Evolutionary conservation across 371 early-diverging fungal genomes (phyloP), one percentile per base, ranked within the genome.

Genomic region (Mortierella sp.): DNA sequence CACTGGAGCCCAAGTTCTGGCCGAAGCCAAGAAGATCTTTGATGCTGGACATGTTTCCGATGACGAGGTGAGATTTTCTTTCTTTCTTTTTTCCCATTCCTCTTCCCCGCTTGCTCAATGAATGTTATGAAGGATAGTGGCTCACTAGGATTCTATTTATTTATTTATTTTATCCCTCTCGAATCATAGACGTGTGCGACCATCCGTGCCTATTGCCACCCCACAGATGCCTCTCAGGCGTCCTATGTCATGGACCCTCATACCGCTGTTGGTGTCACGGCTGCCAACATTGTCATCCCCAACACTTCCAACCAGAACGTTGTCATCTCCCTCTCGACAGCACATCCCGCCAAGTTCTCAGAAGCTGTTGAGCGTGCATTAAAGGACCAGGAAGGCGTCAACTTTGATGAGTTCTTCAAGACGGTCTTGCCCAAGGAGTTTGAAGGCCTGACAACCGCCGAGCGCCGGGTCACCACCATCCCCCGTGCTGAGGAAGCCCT

Each of bases 331-430:
- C 85, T 98, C 45, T 90, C 97, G 29, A 98, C 99, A 0, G 99
- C 99, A 21, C 96, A 95, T 59, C 99, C 99, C 28, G 97, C 97
- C 57, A 98, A 98, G 83, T 98, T 98, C 83, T 89, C 95, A 4
- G 96, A 94, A 43, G 95, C 98, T 15, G 96, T 98, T 37, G 89
- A 91, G 70, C 75, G 83, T 60, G 94, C 98, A 19, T 83, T 96
- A 62, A 87, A 91, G 76, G 81, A 74, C 30, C 72, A 81, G 26
- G 68, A 79, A 23, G 83, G 84, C 7, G 88, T 93, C 51, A 81
- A 89, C 64, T 92, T 92, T 81, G 82, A 83, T 45, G 62, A 81
- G 18, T 73, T 73, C 64, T 79, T 79, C 73, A 86, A 85, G 74
- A 82, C 85, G 59, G 90, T 94, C 19, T 76, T 89, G 62, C 94